Evolutionary conservation across 345 rosid species (phyloP).

Genomic region (Rhizophora apiculata): DNA sequence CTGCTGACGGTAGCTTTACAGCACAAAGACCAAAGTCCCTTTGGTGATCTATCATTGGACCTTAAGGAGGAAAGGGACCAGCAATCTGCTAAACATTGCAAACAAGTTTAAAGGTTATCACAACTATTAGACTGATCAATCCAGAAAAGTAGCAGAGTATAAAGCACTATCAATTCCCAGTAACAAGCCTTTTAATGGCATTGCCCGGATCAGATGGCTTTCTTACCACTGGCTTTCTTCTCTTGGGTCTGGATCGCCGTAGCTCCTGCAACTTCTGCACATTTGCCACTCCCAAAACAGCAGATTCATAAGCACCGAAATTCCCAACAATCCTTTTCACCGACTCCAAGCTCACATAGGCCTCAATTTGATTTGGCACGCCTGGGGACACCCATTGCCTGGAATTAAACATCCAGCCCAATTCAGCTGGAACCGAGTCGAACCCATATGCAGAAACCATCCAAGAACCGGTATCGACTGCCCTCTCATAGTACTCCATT

Average conservation of each 20-base stretch:
- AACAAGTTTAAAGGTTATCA: background rate
- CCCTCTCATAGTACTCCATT: constrained; percentile 62
- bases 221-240: constrained; percentile 61
- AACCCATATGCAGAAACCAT: constrained; percentile 91
- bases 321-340: constrained; percentile 66
- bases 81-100: constrained; percentile 53
- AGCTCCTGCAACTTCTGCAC: constrained; percentile 52
- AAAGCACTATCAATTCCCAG: background rate
- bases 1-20: constrained; percentile 78
- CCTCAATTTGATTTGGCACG: constrained; percentile 65
- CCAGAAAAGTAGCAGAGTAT: background rate
- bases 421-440: constrained; percentile 84
- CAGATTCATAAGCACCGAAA: constrained; percentile 78
- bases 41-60: constrained; percentile 57
- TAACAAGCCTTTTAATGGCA: background rate
- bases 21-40: constrained; percentile 79
- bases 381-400: constrained; percentile 71
- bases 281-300: constrained; percentile 75
- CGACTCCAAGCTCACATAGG: constrained; percentile 76
- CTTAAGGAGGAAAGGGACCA: constrained; percentile 63
- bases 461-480: constrained; percentile 62
- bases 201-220: background rate
- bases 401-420: constrained; percentile 73
- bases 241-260: constrained; percentile 72
- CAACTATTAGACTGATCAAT: background rate